These are phyloP conservation scores for Alternaria sp. DNA, from an alignment of 2,329 filamentous ascomycete genomes.

Conservation along the genomic window DNA sequence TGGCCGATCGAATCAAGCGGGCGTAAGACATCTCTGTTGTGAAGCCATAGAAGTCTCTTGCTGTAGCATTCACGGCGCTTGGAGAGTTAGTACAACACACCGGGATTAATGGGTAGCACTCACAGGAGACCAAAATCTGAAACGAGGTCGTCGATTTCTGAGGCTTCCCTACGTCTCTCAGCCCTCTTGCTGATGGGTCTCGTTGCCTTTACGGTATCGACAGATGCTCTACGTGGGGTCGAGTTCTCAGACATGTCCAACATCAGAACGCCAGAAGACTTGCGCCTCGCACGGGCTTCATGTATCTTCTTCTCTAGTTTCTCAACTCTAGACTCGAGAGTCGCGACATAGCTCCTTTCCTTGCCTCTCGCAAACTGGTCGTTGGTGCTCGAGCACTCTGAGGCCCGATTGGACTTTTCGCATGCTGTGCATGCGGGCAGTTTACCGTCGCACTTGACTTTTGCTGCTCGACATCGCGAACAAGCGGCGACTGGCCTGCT, in stretches of 20 bases:
- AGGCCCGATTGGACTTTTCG: constrained; percentile 85
- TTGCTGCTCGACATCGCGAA: constrained; percentile 84
- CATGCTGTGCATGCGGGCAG: constrained; percentile 94
- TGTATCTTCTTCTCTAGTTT: constrained; percentile 80
- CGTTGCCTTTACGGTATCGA: constrained; percentile 44
- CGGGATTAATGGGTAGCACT: constrained; percentile 42
- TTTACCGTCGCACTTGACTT: constrained; percentile 98
- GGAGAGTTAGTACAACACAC: constrained; percentile 15
- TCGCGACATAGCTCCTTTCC: constrained; percentile 95
- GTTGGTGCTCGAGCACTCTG: constrained; percentile 90
- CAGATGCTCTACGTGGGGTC: constrained; percentile 60
- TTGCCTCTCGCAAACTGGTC: constrained; percentile 96
- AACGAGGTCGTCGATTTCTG: constrained; percentile 88
- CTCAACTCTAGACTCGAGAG: constrained; percentile 89
- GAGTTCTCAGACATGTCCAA: constrained; percentile 64
- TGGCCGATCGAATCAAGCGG: constrained; percentile 83
- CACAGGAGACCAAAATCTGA: constrained; percentile 93
- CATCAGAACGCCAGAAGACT: constrained; percentile 75
- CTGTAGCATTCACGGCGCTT: constrained; percentile 92
- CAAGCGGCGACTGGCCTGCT: constrained; percentile 82
- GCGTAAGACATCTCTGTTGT: constrained; percentile 92
- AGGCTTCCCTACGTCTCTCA: constrained; percentile 71
- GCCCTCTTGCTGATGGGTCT: constrained; percentile 50
- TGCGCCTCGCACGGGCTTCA: constrained; percentile 70
- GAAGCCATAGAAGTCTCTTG: constrained; percentile 90